Evolutionary conservation across 306 rosid species (phyloP).

Genomic region (Boehmeria nivea): DNA sequence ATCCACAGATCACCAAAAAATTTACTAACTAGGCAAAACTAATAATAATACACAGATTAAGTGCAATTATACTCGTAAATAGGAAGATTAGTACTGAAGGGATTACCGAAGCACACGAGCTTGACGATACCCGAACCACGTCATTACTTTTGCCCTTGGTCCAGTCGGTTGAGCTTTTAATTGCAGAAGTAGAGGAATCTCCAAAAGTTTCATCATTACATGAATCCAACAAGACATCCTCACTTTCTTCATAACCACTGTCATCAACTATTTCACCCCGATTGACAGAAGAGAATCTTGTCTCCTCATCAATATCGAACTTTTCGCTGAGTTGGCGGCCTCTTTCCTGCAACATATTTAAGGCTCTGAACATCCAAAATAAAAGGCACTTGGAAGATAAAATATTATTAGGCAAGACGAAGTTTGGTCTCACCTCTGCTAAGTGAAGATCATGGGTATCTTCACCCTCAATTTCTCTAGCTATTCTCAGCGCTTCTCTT

Average conservation of each 20-base stretch:
- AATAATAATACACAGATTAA: too few species aligned
- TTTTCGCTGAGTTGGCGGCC: slow-evolving; percentile 44
- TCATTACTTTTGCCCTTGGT: slow-evolving; percentile 41
- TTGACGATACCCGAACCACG: slow-evolving; percentile 44
- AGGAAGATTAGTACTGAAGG: slow-evolving; percentile 11
- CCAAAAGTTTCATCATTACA: slow-evolving; percentile 70
- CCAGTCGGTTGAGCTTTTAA: slow-evolving; percentile 37
- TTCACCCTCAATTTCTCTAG: slow-evolving; percentile 94
- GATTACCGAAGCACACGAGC: slow-evolving; percentile 51
- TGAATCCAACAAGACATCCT: slow-evolving; percentile 54
- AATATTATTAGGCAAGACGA: slow-evolving; percentile 6
- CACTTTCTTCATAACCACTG: slow-evolving; percentile 61
- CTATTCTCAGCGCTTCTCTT: slow-evolving; percentile 71
- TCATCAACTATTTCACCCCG: slow-evolving; percentile 70
- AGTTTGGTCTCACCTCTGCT: slow-evolving; percentile 65
- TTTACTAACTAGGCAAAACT: too few species aligned
- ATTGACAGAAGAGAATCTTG: slow-evolving; percentile 80
- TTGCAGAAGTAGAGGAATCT: slow-evolving; percentile 35
- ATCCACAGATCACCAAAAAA: too few species aligned
- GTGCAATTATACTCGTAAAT: too few species aligned
- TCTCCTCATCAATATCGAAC: slow-evolving; percentile 85
- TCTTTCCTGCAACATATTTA: slow-evolving; percentile 59
- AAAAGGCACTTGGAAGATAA: background rate
- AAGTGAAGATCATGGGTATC: slow-evolving; percentile 87
- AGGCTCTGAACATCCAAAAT: slow-evolving; percentile 22